Evolutionary conservation across 345 rosid species (phyloP).

Genomic region (Sonneratia caseolaris): DNA sequence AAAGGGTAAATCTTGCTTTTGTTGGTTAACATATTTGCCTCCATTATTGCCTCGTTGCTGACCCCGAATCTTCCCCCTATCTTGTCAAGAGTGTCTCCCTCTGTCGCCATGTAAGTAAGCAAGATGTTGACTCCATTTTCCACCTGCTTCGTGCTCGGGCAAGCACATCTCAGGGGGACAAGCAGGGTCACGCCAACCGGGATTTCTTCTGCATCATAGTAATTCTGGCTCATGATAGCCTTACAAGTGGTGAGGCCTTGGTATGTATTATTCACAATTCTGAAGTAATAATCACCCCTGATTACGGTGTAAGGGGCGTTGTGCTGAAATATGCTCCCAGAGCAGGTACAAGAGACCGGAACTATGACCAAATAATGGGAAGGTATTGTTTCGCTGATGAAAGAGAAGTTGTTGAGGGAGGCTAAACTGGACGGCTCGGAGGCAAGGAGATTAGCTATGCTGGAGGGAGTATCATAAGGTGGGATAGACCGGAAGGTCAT

Average conservation of each 20-base stretch:
- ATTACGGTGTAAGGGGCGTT: slow-evolving; percentile 8
- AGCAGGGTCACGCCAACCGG: slow-evolving; percentile 15
- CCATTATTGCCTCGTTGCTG: slow-evolving; percentile 16
- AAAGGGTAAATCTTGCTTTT: slow-evolving; percentile 25
- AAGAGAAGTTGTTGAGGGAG: slow-evolving; percentile 12
- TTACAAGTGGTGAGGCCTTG: slow-evolving; percentile 16
- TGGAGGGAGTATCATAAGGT: slow-evolving; percentile 8
- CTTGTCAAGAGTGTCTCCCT: slow-evolving; percentile 27
- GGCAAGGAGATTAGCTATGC: slow-evolving; percentile 19
- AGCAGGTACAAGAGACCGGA: slow-evolving; percentile 27
- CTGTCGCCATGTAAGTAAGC: slow-evolving; percentile 36
- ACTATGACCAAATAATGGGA: slow-evolving; percentile 4
- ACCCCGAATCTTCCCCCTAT: slow-evolving; percentile 38
- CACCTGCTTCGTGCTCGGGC: slow-evolving; percentile 32
- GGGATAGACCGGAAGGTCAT: slow-evolving; percentile 13
- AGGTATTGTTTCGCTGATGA: slow-evolving; percentile 1
- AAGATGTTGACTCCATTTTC: slow-evolving; percentile 35
- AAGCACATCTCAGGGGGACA: slow-evolving; percentile 10
- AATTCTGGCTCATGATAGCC: slow-evolving; percentile 4
- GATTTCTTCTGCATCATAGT: not conserved
- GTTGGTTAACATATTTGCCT: slow-evolving; percentile 37
- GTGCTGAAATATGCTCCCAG: slow-evolving; percentile 15
- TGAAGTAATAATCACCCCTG: not conserved
- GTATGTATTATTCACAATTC: slow-evolving; percentile 2
- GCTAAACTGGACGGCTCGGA: slow-evolving; percentile 19